phyloP scores from a whole-genome alignment of 148 eudicot species.

The Gaultheria prostrata region DNA sequence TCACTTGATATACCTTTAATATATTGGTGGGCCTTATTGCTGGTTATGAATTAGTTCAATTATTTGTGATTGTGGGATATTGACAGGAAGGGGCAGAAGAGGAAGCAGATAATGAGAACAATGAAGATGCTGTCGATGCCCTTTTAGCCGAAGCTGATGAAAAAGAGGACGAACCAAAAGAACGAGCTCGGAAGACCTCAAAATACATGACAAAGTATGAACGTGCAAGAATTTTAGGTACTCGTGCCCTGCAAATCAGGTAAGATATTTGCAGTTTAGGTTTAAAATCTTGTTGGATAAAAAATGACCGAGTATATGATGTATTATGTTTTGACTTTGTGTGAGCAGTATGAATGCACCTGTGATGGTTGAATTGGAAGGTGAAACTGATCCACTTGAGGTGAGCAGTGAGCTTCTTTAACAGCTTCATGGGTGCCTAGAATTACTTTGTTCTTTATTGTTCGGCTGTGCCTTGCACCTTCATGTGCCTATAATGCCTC shows the following conservation, averaged over 20 bases:
- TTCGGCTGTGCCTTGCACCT: neutral
- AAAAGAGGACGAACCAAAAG: constrained; percentile 53
- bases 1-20: neutral
- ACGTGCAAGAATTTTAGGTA: constrained; percentile 64
- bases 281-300: neutral
- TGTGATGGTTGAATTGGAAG: constrained; percentile 70
- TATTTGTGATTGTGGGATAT: constrained; percentile 1
- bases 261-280: neutral
- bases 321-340: neutral
- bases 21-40: constrained; percentile 2
- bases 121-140: constrained; percentile 68
- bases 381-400: constrained; percentile 74
- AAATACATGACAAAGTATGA: constrained; percentile 85
- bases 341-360: constrained; percentile 67
- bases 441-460: neutral
- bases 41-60: neutral
- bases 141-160: constrained; percentile 62
- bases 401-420: constrained; percentile 40
- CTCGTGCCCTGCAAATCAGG: constrained; percentile 70
- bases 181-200: constrained; percentile 70
- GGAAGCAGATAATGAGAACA: constrained; percentile 39
- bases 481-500: neutral
- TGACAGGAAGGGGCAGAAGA: constrained; percentile 66
- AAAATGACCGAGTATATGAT: neutral
- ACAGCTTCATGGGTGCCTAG: neutral